phyloP scores from a whole-genome alignment of 441 rosid genomes.

The Syzygium malaccense region DNA sequence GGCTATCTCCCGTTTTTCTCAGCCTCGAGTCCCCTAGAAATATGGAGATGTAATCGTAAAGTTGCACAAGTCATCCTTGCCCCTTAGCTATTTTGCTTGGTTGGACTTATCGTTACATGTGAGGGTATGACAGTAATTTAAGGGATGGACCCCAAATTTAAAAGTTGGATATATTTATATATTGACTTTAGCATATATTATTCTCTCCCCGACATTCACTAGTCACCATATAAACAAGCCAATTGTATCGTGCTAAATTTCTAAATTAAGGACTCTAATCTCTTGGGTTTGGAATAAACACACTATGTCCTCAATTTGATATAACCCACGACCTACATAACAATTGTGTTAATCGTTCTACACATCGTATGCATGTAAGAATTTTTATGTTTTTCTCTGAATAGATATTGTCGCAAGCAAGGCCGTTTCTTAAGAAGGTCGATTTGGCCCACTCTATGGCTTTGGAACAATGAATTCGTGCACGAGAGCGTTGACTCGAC shows the following conservation, averaged over 20 bases:
- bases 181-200: neutral
- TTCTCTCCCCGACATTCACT: neutral
- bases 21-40: neutral
- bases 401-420: fast-evolving
- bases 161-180: neutral
- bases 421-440: neutral
- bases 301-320: neutral
- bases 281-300: neutral
- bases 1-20: neutral
- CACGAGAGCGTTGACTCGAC: neutral
- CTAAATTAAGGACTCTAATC: neutral
- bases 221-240: neutral
- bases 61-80: neutral
- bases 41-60: neutral
- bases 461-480: neutral
- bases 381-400: neutral
- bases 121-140: neutral
- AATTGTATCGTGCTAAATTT: neutral
- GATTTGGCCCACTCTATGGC: neutral
- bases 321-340: neutral
- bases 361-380: fast-evolving
- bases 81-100: neutral
- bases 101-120: neutral
- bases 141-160: neutral
- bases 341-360: neutral